Base-by-base conservation (phyloP, 371 early-diverging fungal genomes). In the Rhizopus arrhizus region DNA sequence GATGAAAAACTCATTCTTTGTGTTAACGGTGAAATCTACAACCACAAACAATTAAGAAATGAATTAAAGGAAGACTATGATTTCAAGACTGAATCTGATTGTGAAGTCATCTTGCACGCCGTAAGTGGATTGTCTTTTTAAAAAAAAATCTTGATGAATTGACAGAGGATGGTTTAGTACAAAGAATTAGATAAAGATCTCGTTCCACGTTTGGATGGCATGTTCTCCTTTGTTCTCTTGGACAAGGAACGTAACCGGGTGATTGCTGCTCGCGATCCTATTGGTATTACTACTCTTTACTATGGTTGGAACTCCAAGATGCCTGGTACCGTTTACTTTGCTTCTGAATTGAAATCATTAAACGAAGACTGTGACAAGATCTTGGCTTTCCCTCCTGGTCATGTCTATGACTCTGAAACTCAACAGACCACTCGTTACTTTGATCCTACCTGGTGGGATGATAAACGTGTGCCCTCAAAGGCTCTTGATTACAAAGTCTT, bases 11-110 rank as follows among this genome's bases (percentile, higher is more conserved):
- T 95, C 29, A 80, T 96, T 53, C 85, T 97, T 53, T 80, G 89
- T 40, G 97, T 95, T 68, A 97, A 97, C 80, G 98, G 96, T 58
- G 98, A 97, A 77, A 97, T 97, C 75, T 97, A 97, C 84, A 97
- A 97, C 90, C 95, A 97, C 80, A 88, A 90, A 69, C 79, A 85
- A 29, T 86, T 97, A 33, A 85, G 90, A 61, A 84, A 86, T 66
- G 62, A 74, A 64, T 80, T 96, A 63, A 91, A 91, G 81, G 65
- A 72, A 68, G 64, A 69, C 48, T 81, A 76, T 62, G 80, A 75
- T 51, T 96, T 96, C 86, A 88, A 92, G 83, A 96, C 98, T 53
- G 89, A 92, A 66, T 95, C 96, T 56, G 98, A 97, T 75, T 97
- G 98, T 82, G 96, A 97, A 76, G 89, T 95, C 57, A 95, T 97